Evolutionary conservation across 352 stramenopile genomes (phyloP), one percentile per base, ranked within the genome.

Genomic region (Globisporangium solare): DNA sequence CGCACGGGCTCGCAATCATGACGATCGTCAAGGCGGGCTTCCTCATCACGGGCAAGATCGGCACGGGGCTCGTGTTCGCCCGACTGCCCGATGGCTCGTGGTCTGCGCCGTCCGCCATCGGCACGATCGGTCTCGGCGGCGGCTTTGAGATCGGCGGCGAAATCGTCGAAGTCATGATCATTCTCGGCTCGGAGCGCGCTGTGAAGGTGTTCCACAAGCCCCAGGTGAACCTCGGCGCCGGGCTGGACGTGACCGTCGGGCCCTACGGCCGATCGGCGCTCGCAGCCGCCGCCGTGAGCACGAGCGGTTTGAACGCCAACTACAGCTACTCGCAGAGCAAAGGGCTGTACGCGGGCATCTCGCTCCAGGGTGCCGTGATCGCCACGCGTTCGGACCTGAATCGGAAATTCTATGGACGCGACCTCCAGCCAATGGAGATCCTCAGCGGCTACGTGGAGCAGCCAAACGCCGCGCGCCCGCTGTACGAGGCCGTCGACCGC

Each of bases 251-350:
- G 14, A 73, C 88, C 0, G 63, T 97, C 14, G 91, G 89, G 31
- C 92, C 92, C 0, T 70, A 96, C 22, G 92, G 92, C 15, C 68
- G 88, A 22, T 86, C 78, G 12, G 82, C 76, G 4, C 55, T 71
- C 12, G 71, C 86, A 7, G 89, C 94, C 54, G 90, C 81, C 1
- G 79, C 74, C 8, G 71, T 70, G 11, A 86, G 76, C 54, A 68
- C 67, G 18, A 73, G 65, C 52, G 72, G 83, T 40, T 50, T 87
- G 77, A 76, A 92, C 71, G 60, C 87, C 14, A 97, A 97, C 61
- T 98, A 97, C 69, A 96, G 88, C 37, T 98, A 98, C 63, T 91
- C 72, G 49, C 73, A 96, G 17, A 93, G 79, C 49, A 97, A 96
- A 51, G 92, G 92, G n/a, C 63, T 98, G 12, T 98, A 92, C 67